Base-by-base conservation (phyloP, 2,329 filamentous ascomycete genomes). In the Aureobasidium melanogenum region DNA sequence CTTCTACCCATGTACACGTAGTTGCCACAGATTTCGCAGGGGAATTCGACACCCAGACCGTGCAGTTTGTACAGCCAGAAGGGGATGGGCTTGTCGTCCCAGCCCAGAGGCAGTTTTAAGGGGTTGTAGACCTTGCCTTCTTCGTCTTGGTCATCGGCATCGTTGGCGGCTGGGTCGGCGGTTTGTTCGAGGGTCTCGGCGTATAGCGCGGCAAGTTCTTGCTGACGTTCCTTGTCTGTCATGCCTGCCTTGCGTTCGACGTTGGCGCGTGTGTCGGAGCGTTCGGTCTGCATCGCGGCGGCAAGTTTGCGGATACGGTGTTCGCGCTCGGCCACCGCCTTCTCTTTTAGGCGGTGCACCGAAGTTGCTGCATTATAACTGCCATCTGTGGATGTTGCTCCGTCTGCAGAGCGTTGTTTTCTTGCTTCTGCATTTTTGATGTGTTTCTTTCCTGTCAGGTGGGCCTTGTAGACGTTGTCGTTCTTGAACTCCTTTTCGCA, bases 11-110 rank as follows among this genome's bases (percentile, higher is more conserved):
- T 97, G 78, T 97, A 97, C n/a, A 97, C 91, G 70, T 91, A 97
- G 75, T 97, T 97, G 61, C 94, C 94, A 71, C 94, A 99, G 61
- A 99, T 90, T 73, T 99, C 93, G 78, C 94, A 99, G 0, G 88
- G 82, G 67, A 97, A 96, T 69, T 99, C 94, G 14, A 96, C 91
- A 9, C 94, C 94, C 28, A 99, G 79, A 1, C 94, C 94, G 71
- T 99, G 94, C 17, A 99, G 82, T 68, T 97, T 94, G 80, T 97
- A 99, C 17, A 99, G 82, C 94, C 94, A 99, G 79, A 94, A 99
- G 0, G 95, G 94, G 68, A 99, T 99, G 0, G 95, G 94, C 72
- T 99, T 99, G 68, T 95, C 94, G 67, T 99, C 94, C 95, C 95
- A 99, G 2, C 91, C 93, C 8, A 99, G 82, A 0, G 94, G 94